Conservation (phyloP, 2,329 filamentous ascomycete genomes). For the Plectosphaerella cucumerina region DNA sequence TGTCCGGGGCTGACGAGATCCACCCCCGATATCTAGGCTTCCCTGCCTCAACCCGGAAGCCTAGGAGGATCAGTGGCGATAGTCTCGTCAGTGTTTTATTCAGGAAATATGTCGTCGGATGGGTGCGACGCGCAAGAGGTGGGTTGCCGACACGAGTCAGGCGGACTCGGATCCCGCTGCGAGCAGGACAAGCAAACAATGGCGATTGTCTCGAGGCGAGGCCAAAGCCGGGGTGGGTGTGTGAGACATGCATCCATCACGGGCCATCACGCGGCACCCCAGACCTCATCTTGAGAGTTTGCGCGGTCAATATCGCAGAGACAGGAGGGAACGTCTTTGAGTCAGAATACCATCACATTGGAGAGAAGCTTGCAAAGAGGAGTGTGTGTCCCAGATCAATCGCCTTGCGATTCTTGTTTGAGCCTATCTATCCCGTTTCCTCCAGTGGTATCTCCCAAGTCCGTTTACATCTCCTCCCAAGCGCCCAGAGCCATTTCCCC, state of each 20-base stretch:
- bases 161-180: no score
- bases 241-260: constrained; percentile 5
- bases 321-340: no score
- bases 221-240: neutral
- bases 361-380: no score
- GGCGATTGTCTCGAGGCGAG: neutral
- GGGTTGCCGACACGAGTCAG: no score
- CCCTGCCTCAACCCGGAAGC: neutral
- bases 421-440: neutral
- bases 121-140: no score
- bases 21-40: neutral
- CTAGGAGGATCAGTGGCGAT: neutral
- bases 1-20: neutral
- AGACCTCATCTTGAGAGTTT: neutral
- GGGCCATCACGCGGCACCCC: constrained; percentile 1
- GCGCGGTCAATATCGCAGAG: no score
- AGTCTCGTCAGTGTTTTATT: no score
- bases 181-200: no score
- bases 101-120: no score
- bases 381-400: no score
- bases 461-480: neutral
- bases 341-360: no score
- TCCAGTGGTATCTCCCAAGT: neutral
- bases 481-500: neutral
- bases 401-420: neutral